These are phyloP conservation scores for Balansia obtecta DNA, from an alignment of 2,329 filamentous ascomycete species.

Conservation along the genomic window DNA sequence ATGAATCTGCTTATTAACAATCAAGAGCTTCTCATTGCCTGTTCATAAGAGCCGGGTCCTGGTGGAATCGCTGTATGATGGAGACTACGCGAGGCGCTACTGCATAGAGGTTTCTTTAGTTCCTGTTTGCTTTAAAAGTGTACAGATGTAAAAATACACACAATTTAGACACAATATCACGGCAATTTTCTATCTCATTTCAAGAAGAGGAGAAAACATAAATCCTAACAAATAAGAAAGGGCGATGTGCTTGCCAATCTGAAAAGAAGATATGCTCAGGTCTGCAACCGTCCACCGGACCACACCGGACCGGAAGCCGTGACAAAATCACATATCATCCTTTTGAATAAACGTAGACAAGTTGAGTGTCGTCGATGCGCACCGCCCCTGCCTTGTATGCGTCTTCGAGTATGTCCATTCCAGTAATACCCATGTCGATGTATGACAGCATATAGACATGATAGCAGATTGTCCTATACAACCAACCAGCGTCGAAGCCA, in stretches of 20 bases:
- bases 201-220: too few species aligned
- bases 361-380: too few species aligned
- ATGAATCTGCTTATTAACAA: conserved; percentile 2
- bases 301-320: too few species aligned
- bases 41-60: conserved; percentile 8
- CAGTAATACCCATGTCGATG: not conserved
- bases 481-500: not conserved
- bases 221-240: not conserved
- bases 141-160: conserved; percentile 42
- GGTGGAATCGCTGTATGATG: conserved; percentile 21
- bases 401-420: not conserved
- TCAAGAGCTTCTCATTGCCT: conserved; percentile 2
- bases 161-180: conserved; percentile 29
- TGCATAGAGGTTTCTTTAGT: conserved; percentile 38
- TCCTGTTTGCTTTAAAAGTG: conserved; percentile 28
- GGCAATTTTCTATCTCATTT: not conserved
- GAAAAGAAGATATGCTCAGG: not conserved
- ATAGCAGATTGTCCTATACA: not conserved
- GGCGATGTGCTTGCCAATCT: not conserved
- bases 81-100: conserved; percentile 27
- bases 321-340: too few species aligned
- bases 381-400: too few species aligned
- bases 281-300: too few species aligned
- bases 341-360: too few species aligned
- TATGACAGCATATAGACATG: not conserved